Conservation (phyloP, 2,329 filamentous ascomycete genomes). For the Penicillium sp. region DNA sequence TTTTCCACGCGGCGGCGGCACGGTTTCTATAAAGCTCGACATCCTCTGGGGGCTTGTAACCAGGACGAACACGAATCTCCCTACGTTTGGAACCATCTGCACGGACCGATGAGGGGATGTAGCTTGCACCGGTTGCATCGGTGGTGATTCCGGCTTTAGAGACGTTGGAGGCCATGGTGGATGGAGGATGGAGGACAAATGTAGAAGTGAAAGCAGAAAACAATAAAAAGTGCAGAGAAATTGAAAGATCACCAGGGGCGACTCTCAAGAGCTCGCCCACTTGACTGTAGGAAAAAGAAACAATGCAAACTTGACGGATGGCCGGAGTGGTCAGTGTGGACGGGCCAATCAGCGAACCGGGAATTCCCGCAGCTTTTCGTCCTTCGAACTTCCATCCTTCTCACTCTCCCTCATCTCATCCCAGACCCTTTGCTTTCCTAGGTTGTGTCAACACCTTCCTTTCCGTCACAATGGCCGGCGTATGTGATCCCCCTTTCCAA, state of each 20-base stretch:
- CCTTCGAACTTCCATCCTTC: conserved; percentile 31
- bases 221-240: background rate
- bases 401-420: conserved; percentile 10
- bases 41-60: conserved; percentile 92
- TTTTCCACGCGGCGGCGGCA: conserved; percentile 81
- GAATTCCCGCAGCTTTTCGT: conserved; percentile 42
- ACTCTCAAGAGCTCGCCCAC: conserved; percentile 1
- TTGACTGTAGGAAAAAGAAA: background rate
- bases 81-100: conserved; percentile 89
- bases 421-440: background rate
- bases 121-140: conserved; percentile 75
- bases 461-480: conserved; percentile 57
- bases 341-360: conserved; percentile 40
- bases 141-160: conserved; percentile 69
- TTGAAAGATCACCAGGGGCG: background rate
- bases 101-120: conserved; percentile 84
- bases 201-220: background rate
- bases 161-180: conserved; percentile 19
- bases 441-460: conserved; percentile 21
- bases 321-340: conserved; percentile 25
- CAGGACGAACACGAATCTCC: conserved; percentile 90
- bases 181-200: background rate
- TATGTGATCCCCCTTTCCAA: conserved; percentile 29
- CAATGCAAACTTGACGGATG: conserved; percentile 13
- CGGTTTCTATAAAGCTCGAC: conserved; percentile 95